Evolutionary conservation across 169 alveolate species (phyloP).

Genomic region (Amoebophrya sp.): DNA sequence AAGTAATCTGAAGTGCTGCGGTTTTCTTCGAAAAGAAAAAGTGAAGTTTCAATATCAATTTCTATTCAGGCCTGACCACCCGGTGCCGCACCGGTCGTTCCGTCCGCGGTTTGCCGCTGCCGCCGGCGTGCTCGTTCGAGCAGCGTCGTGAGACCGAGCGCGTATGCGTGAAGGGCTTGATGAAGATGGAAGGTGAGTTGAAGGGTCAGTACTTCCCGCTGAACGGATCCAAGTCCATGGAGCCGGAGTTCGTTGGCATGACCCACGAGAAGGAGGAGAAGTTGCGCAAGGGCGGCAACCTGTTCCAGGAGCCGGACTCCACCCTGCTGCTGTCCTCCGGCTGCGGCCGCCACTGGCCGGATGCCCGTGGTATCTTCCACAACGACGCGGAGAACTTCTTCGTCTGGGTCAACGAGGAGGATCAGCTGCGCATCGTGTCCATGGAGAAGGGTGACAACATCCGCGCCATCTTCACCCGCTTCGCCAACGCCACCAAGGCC

Average conservation of each 20-base stretch:
- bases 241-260: conserved; percentile 22
- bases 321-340: conserved; percentile 39
- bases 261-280: conserved; percentile 44
- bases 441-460: conserved; percentile 57
- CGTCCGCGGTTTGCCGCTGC: conserved; percentile 33
- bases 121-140: conserved; percentile 48
- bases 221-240: conserved; percentile 27
- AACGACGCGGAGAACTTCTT: conserved; percentile 53
- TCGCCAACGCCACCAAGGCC: conserved; percentile 45
- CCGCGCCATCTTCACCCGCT: conserved; percentile 52
- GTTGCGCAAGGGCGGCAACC: conserved; percentile 50
- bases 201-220: conserved; percentile 51
- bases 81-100: neutral
- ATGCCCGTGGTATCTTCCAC: conserved; percentile 56
- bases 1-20: too few species aligned
- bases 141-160: conserved; percentile 51
- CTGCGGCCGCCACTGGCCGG: conserved; percentile 55
- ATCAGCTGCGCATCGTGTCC: conserved; percentile 55
- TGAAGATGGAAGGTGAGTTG: conserved; percentile 42
- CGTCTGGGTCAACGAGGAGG: conserved; percentile 60
- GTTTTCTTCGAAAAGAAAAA: too few species aligned
- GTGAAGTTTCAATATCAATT: too few species aligned
- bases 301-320: conserved; percentile 52
- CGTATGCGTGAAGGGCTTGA: conserved; percentile 36
- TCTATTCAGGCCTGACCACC: too few species aligned